phyloP scores from a whole-genome alignment of 345 rosid genomes.

The Eucalyptus albens region DNA sequence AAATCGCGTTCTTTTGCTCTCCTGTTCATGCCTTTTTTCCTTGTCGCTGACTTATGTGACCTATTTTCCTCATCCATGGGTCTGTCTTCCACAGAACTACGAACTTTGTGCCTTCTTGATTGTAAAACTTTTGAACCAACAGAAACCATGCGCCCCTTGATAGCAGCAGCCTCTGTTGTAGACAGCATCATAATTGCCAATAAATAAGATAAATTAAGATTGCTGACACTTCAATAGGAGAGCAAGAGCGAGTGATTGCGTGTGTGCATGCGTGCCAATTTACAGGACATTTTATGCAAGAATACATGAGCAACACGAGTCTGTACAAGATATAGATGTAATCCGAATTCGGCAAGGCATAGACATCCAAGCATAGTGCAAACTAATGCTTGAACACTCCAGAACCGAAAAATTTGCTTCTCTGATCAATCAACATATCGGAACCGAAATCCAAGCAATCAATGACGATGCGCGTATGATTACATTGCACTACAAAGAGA shows the following conservation, averaged over 20 bases:
- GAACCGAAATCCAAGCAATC: background rate
- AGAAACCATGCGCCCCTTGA: conserved; percentile 23
- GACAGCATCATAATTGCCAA: background rate
- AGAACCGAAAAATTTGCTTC: background rate
- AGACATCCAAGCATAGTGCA: background rate
- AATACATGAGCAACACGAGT: background rate
- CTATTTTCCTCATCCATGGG: conserved; percentile 39
- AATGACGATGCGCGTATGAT: background rate
- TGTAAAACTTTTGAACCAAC: conserved; percentile 44
- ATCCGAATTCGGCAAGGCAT: background rate
- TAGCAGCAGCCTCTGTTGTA: background rate
- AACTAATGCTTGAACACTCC: background rate
- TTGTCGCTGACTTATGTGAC: conserved; percentile 22
- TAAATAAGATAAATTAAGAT: background rate
- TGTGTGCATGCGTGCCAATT: background rate
- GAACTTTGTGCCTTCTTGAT: conserved; percentile 9
- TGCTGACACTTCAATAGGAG: background rate
- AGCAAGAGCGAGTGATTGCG: background rate
- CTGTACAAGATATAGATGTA: background rate
- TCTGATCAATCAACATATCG: background rate
- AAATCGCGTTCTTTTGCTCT: conserved; percentile 30
- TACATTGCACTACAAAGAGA: background rate
- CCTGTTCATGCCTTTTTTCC: conserved; percentile 32
- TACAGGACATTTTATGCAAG: background rate
- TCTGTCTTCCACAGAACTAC: conserved; percentile 9